A percentile compares a stretch with the other conserved stretches of the same genome.
Conservation (phyloP, 2,329 filamentous ascomycete genomes). For the Albifimbria verrucaria region DNA sequence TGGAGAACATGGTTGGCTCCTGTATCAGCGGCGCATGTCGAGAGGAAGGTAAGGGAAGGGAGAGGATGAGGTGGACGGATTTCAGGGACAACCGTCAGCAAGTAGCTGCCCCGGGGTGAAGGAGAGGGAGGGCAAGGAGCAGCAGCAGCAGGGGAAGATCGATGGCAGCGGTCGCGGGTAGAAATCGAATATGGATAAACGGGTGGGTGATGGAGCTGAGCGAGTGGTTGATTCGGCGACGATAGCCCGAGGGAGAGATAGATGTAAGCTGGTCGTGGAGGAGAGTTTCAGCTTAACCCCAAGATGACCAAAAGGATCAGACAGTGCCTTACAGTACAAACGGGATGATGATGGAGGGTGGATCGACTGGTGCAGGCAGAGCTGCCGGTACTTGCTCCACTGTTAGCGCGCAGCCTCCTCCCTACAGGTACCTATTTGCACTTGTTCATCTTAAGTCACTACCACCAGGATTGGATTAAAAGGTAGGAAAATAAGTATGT, state of each 20-base stretch:
- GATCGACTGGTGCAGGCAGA: neutral
- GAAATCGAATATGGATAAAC: too few relatives aligned
- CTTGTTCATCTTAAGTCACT: too few relatives aligned
- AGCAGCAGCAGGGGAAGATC: neutral
- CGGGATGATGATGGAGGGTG: neutral
- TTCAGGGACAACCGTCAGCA: too few relatives aligned
- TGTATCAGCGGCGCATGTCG: conserved; percentile 38
- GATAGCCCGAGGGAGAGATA: neutral
- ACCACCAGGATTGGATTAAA: too few relatives aligned
- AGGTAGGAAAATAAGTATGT: too few relatives aligned
- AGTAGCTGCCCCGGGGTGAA: too few relatives aligned
- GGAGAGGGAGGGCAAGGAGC: neutral
- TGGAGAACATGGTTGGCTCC: conserved; percentile 51
- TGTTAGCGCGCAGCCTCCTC: too few relatives aligned
- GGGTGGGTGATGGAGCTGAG: too few relatives aligned
- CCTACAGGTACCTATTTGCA: too few relatives aligned
- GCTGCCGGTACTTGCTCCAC: neutral
- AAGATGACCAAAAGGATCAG: neutral
- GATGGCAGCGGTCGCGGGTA: neutral
- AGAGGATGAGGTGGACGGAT: too few relatives aligned
- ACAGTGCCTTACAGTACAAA: neutral
- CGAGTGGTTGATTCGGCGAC: neutral
- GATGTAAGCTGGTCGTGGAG: neutral
- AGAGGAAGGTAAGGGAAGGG: conserved; percentile 5
- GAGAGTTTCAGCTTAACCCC: neutral